Evolutionary conservation across 179 eudicot genomes (phyloP).

Genomic region (Pouteria campechiana): DNA sequence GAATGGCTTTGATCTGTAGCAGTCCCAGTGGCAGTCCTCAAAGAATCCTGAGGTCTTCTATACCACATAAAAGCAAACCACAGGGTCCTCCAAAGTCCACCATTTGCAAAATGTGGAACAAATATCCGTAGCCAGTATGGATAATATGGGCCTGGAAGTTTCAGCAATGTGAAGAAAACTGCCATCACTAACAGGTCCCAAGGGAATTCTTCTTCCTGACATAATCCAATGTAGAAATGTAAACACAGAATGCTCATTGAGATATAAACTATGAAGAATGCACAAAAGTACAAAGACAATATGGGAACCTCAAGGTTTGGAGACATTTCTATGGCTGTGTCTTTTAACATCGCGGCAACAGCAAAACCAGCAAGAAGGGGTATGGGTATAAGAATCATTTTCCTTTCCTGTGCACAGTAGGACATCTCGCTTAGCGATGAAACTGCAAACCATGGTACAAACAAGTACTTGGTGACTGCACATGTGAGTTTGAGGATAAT

Average conservation of each 20-base stretch:
- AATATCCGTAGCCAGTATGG: constrained; percentile 79
- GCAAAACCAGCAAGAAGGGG: constrained; percentile 58
- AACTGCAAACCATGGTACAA: constrained; percentile 46
- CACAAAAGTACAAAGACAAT: no score
- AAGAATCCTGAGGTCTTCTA: constrained; percentile 25
- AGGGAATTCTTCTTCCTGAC: constrained; percentile 73
- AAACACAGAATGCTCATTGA: background rate
- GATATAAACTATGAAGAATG: background rate
- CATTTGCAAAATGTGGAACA: constrained; percentile 80
- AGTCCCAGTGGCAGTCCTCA: no score
- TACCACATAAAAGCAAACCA: constrained; percentile 48
- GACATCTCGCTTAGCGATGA: constrained; percentile 74
- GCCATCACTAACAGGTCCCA: constrained; percentile 61
- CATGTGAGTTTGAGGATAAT: constrained; percentile 37
- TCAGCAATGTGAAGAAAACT: constrained; percentile 47
- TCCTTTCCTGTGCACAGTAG: constrained; percentile 76
- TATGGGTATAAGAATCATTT: constrained; percentile 40
- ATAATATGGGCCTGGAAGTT: constrained; percentile 79
- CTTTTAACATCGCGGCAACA: constrained; percentile 44
- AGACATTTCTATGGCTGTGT: constrained; percentile 40
- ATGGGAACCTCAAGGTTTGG: constrained; percentile 55
- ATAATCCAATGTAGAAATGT: background rate
- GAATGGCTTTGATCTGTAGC: no score
- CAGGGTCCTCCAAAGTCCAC: constrained; percentile 53
- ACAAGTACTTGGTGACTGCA: constrained; percentile 48